Conservation (phyloP, 2,329 filamentous ascomycete genomes). For the Cercospora citrullina region DNA sequence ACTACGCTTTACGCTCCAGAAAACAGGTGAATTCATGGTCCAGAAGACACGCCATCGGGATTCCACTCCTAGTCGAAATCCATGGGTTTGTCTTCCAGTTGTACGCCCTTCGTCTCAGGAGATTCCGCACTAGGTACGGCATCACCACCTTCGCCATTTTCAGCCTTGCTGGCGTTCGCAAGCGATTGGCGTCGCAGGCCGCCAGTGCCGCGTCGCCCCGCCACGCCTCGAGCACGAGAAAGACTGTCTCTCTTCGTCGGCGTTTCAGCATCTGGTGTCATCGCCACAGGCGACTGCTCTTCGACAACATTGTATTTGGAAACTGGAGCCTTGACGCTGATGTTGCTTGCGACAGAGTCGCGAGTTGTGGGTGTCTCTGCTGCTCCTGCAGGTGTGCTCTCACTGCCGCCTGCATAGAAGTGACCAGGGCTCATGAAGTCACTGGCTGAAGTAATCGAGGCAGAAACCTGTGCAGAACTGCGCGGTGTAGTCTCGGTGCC, state of each 20-base stretch:
- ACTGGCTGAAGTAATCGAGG: slow-evolving; percentile 32
- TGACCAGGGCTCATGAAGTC: slow-evolving; percentile 32
- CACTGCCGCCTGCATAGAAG: slow-evolving; percentile 32
- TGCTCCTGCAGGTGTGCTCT: slow-evolving; percentile 24
- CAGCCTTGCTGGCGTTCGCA: slow-evolving; percentile 31
- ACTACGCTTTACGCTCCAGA: slow-evolving; percentile 1
- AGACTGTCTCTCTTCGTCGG: slow-evolving; percentile 29
- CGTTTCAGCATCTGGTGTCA: slow-evolving; percentile 20
- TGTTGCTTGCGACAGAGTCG: slow-evolving; percentile 15
- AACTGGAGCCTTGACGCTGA: slow-evolving; percentile 18
- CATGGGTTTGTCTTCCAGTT: slow-evolving; percentile 74
- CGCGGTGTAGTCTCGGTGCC: slow-evolving; percentile 29
- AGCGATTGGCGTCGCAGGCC: slow-evolving; percentile 39
- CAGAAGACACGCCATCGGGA: slow-evolving; percentile 15
- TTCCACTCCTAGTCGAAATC: slow-evolving; percentile 58
- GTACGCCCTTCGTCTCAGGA: slow-evolving; percentile 55
- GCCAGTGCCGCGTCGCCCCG: slow-evolving; percentile 46
- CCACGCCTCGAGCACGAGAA: slow-evolving; percentile 16
- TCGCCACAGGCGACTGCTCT: slow-evolving; percentile 23
- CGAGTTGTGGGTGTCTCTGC: slow-evolving; percentile 13
- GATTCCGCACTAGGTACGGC: slow-evolving; percentile 23
- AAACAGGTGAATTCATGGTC: not conserved
- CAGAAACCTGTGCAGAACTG: slow-evolving; percentile 30
- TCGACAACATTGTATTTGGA: slow-evolving; percentile 24
- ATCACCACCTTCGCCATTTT: slow-evolving; percentile 27